Conservation (phyloP, 257 asterid genomes). For the Solanum appendiculatum region DNA sequence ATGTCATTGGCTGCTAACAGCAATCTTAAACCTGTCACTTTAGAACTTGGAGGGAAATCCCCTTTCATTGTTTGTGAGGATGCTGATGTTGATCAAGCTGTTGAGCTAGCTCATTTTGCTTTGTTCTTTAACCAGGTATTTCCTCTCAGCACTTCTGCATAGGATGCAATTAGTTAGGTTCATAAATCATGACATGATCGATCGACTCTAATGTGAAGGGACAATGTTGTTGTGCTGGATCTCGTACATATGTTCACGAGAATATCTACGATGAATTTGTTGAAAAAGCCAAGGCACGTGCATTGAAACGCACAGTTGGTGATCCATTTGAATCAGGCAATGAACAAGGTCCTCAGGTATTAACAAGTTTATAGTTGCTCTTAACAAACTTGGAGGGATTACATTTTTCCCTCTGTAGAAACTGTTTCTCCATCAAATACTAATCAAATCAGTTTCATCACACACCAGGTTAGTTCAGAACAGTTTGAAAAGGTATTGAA, state of each 20-base stretch:
- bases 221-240: constrained; percentile 97
- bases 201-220: constrained; percentile 41
- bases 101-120: constrained; percentile 86
- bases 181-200: background rate
- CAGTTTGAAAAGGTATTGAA: constrained; percentile 68
- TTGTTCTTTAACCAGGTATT: constrained; percentile 92
- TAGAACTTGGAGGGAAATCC: constrained; percentile 99
- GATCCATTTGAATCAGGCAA: constrained; percentile 82
- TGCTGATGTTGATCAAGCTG: constrained; percentile 85
- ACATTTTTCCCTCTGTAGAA: background rate
- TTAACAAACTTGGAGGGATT: background rate
- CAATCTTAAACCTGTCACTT: constrained; percentile 87
- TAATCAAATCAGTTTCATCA: background rate
- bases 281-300: constrained; percentile 75
- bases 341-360: constrained; percentile 98
- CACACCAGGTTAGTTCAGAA: constrained; percentile 47
- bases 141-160: background rate
- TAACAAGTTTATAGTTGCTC: background rate
- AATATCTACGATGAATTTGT: constrained; percentile 75
- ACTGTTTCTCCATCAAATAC: background rate
- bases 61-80: constrained; percentile 96
- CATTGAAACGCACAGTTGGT: constrained; percentile 71
- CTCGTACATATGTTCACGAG: constrained; percentile 86
- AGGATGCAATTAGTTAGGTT: background rate
- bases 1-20: constrained; percentile 72